Evolutionary conservation across 2,329 filamentous ascomycete genomes (phyloP).

Genomic region (Ascocoryne sarcoides): DNA sequence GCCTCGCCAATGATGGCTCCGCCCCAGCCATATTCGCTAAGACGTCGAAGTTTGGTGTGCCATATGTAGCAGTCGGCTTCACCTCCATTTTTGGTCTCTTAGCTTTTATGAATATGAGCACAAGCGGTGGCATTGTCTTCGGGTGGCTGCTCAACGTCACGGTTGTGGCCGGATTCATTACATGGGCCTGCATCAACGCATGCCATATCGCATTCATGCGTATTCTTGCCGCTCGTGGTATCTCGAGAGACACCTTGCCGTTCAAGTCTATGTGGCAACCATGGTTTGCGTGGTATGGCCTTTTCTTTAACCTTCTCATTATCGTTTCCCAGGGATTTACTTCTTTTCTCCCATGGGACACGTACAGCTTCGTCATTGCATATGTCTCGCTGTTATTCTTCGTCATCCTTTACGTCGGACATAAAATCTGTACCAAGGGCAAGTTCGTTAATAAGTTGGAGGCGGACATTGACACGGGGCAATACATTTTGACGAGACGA

Average conservation of each 20-base stretch:
- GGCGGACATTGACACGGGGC: slow-evolving; percentile 36
- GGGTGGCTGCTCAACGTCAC: slow-evolving; percentile 66
- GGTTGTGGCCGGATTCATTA: slow-evolving; percentile 60
- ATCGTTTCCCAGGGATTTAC: slow-evolving; percentile 62
- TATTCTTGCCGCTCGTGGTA: slow-evolving; percentile 46
- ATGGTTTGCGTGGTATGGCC: slow-evolving; percentile 55
- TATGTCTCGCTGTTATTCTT: slow-evolving; percentile 61
- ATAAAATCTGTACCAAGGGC: slow-evolving; percentile 41
- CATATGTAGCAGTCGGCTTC: slow-evolving; percentile 48
- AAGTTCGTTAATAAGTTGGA: slow-evolving; percentile 31
- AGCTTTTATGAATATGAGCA: slow-evolving; percentile 58
- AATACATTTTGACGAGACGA: slow-evolving; percentile 29
- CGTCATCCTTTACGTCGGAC: slow-evolving; percentile 47
- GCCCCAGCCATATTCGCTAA: slow-evolving; percentile 50
- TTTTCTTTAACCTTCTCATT: slow-evolving; percentile 57
- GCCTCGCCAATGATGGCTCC: slow-evolving; percentile 54
- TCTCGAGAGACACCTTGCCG: slow-evolving; percentile 48
- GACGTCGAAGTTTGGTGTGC: slow-evolving; percentile 54
- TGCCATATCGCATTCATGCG: slow-evolving; percentile 59
- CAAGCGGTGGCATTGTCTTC: slow-evolving; percentile 52
- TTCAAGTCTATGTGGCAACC: slow-evolving; percentile 56
- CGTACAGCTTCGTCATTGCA: slow-evolving; percentile 51
- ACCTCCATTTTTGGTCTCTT: slow-evolving; percentile 53
- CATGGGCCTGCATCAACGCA: slow-evolving; percentile 57
- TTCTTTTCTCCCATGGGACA: slow-evolving; percentile 55